Conservation (phyloP, 1,284 basidiomycete genomes). For the Vanrija sp. region DNA sequence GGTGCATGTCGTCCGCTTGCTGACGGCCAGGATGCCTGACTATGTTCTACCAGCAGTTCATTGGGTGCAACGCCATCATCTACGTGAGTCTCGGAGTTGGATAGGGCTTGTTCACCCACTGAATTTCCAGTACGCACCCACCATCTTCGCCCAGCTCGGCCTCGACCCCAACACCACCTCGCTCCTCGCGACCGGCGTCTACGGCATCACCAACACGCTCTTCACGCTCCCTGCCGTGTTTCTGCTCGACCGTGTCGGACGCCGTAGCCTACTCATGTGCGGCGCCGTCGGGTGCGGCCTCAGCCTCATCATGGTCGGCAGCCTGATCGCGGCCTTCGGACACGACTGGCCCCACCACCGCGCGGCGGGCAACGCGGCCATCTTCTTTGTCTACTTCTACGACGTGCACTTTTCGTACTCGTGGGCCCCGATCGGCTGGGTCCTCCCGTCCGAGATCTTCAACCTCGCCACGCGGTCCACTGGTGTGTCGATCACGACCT, state of each 20-base stretch:
- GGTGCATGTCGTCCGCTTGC: neutral
- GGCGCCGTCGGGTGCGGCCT: slow-evolving; percentile 23
- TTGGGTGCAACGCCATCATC: slow-evolving; percentile 16
- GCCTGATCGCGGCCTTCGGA: slow-evolving; percentile 44
- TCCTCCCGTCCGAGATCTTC: slow-evolving; percentile 24
- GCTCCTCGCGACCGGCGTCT: slow-evolving; percentile 41
- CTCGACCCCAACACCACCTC: slow-evolving; percentile 25
- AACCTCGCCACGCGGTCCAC: slow-evolving; percentile 16
- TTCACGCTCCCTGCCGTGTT: slow-evolving; percentile 38
- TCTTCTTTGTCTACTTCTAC: slow-evolving; percentile 19
- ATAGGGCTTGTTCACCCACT: neutral
- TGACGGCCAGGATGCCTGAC: neutral
- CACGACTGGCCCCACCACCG: slow-evolving; percentile 12
- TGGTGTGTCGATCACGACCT: slow-evolving; percentile 12
- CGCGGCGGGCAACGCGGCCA: slow-evolving; percentile 23
- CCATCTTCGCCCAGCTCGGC: slow-evolving; percentile 36
- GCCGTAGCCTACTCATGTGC: slow-evolving; percentile 31
- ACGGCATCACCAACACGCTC: slow-evolving; percentile 37
- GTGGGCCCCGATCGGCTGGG: slow-evolving; percentile 23
- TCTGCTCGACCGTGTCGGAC: slow-evolving; percentile 40
- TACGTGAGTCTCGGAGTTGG: neutral
- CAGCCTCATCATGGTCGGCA: slow-evolving; percentile 57
- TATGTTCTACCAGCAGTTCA: slow-evolving; percentile 23
- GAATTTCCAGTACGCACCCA: slow-evolving; percentile 12
- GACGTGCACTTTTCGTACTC: slow-evolving; percentile 28